These are phyloP conservation scores for Boletus speciosus DNA, from an alignment of 768 basidiomycete species.

Conservation along the genomic window DNA sequence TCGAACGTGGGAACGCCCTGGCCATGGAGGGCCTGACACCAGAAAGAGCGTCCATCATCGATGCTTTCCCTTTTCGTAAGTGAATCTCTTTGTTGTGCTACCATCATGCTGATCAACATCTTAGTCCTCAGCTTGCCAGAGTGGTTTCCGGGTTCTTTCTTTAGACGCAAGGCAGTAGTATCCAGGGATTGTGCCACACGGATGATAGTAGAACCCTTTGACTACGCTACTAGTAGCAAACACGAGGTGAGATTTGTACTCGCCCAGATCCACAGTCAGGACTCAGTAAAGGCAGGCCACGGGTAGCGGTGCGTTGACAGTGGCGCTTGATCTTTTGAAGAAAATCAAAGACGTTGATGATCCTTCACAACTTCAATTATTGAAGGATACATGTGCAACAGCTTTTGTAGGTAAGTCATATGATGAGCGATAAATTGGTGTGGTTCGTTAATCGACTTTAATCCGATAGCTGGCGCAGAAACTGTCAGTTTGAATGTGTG, in stretches of 20 bases:
- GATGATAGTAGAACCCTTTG: conserved; percentile 18
- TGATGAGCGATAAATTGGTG: neutral
- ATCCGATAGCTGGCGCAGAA: conserved; percentile 18
- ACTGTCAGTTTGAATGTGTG: conserved; percentile 4
- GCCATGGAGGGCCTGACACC: conserved; percentile 15
- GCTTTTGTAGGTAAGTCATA: conserved; percentile 17
- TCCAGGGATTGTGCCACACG: conserved; percentile 2
- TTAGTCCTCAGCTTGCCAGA: conserved; percentile 23
- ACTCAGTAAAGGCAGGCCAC: conserved; percentile 7
- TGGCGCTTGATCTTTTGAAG: conserved; percentile 12
- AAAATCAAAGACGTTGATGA: neutral
- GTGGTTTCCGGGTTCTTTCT: conserved; percentile 25
- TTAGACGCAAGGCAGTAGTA: conserved; percentile 23
- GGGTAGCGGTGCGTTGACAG: conserved; percentile 8
- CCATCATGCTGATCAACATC: neutral
- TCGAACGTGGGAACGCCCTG: conserved; percentile 31
- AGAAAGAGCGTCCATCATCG: conserved; percentile 13
- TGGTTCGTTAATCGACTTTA: neutral
- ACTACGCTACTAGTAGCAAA: conserved; percentile 4
- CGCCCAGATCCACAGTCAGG: neutral
- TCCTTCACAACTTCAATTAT: conserved; percentile 6
- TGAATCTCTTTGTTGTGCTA: neutral
- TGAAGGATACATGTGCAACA: conserved; percentile 11
- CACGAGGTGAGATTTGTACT: conserved; percentile 7
- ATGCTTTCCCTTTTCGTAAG: conserved; percentile 23